These are phyloP conservation scores for Neckera pumila DNA, from an alignment of 225 moss, liverwort and hornwort genomes.

Conservation along the genomic window DNA sequence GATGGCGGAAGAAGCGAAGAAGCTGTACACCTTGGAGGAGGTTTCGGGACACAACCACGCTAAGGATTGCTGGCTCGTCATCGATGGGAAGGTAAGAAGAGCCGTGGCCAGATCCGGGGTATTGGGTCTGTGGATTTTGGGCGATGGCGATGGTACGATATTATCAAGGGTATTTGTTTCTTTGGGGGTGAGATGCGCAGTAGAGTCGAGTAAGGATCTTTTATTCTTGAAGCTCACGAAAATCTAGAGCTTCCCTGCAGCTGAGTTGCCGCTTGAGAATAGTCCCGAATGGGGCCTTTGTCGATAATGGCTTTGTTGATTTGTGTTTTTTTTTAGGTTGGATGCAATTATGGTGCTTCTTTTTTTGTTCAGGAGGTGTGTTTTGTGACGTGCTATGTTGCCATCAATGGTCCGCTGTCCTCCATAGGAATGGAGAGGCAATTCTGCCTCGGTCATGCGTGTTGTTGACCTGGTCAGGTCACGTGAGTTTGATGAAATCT, in stretches of 20 bases:
- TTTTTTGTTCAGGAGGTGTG: neutral
- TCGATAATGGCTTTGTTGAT: neutral
- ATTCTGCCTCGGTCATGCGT: neutral
- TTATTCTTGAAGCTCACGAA: neutral
- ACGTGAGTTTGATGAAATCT: neutral
- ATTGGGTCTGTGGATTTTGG: neutral
- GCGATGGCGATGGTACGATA: neutral
- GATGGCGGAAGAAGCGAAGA: slow-evolving; percentile 22
- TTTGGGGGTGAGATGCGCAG: neutral
- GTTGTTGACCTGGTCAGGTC: neutral
- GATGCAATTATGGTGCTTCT: neutral
- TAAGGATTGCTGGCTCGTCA: slow-evolving; percentile 57
- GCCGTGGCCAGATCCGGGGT: neutral
- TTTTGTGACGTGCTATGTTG: neutral
- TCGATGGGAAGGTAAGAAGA: slow-evolving; percentile 39
- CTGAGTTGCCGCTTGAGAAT: neutral
- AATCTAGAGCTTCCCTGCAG: neutral
- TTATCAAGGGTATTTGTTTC: neutral
- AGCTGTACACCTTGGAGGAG: slow-evolving; percentile 31
- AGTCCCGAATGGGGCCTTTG: neutral
- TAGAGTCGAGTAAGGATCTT: neutral
- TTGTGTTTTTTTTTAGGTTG: neutral
- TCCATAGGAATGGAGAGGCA: neutral
- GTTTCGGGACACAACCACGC: slow-evolving; percentile 46
- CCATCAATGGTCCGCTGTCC: neutral